Evolutionary conservation across 2,329 filamentous ascomycete species (phyloP).

Genomic region (Orbilia ellipsospora): DNA sequence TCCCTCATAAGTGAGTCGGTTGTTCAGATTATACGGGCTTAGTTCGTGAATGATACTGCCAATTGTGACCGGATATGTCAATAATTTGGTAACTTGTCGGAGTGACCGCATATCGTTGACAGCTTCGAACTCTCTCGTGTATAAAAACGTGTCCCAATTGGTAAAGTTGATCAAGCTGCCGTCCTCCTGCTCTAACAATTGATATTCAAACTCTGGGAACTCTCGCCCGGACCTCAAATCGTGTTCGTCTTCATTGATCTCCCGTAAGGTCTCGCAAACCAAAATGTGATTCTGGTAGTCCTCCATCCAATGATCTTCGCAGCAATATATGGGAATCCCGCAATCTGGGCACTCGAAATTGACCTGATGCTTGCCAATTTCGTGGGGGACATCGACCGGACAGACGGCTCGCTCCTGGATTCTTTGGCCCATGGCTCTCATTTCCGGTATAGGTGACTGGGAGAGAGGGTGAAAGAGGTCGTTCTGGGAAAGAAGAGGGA

Average conservation of each 20-base stretch:
- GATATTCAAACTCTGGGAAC: conserved; percentile 94
- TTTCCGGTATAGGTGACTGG: conserved; percentile 86
- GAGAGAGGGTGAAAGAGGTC: conserved; percentile 95
- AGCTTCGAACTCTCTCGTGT: conserved; percentile 88
- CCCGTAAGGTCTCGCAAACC: conserved; percentile 87
- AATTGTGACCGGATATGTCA: conserved; percentile 94
- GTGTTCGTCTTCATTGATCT: conserved; percentile 98
- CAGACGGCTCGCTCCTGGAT: conserved; percentile 95
- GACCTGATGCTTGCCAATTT: conserved; percentile 79
- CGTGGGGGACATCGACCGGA: conserved; percentile 86
- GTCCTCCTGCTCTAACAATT: conserved; percentile 81
- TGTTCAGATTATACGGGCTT: conserved; percentile 86
- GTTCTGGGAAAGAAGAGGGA: conserved; percentile 71
- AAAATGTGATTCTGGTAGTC: conserved; percentile 94
- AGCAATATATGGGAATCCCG: conserved; percentile 92
- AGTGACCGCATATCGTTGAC: conserved; percentile 90
- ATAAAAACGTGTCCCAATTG: conserved; percentile 97
- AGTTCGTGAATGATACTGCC: conserved; percentile 92
- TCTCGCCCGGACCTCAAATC: conserved; percentile 88
- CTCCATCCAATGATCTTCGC: conserved; percentile 92
- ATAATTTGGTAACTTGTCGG: conserved; percentile 88
- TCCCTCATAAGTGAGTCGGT: conserved; percentile 84
- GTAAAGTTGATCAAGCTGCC: conserved; percentile 96
- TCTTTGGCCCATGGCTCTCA: conserved; percentile 85
- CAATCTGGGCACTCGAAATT: conserved; percentile 96